Evolutionary conservation across 176 grass and related monocot genomes (phyloP).

Genomic region (Triticum dicoccoides): DNA sequence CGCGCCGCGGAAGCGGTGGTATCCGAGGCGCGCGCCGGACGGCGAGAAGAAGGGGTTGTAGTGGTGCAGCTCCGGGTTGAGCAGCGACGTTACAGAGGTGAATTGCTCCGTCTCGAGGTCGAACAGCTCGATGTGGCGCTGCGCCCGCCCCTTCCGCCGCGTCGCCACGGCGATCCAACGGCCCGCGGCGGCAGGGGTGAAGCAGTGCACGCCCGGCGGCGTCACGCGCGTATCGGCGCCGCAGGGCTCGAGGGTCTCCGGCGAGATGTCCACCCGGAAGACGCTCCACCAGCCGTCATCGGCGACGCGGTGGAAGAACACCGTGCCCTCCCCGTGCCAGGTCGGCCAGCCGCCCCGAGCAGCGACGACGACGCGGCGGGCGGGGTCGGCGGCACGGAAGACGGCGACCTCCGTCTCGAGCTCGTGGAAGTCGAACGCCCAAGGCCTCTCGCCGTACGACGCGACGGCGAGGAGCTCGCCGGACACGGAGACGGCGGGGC

Average conservation of each 20-base stretch:
- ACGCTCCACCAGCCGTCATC: constrained; percentile 98
- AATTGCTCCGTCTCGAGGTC: constrained; percentile 69
- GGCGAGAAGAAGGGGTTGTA: constrained; percentile 93
- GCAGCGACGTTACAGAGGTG: constrained; percentile 45
- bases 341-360: constrained; percentile 65
- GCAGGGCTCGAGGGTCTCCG: constrained; percentile 38
- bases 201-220: constrained; percentile 67
- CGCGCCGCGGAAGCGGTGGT: constrained; percentile 91
- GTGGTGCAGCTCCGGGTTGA: constrained; percentile 70
- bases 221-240: constrained; percentile 51
- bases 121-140: constrained; percentile 81
- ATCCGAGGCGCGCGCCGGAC: constrained; percentile 49
- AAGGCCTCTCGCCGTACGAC: constrained; percentile 61
- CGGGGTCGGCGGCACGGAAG: constrained; percentile 49
- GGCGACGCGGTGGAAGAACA: constrained; percentile 81
- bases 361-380: constrained; percentile 40
- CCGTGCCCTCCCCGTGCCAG: constrained; percentile 57
- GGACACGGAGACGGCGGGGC: constrained; percentile 63
- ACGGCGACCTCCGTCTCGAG: constrained; percentile 74
- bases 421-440: constrained; percentile 79
- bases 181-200: constrained; percentile 66
- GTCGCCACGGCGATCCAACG: constrained; percentile 70
- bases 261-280: constrained; percentile 52
- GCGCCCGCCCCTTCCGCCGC: constrained; percentile 47
- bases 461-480: constrained; percentile 73